phyloP scores from a whole-genome alignment of 805 yeast species.

The Zygoascus bituminiphila region DNA sequence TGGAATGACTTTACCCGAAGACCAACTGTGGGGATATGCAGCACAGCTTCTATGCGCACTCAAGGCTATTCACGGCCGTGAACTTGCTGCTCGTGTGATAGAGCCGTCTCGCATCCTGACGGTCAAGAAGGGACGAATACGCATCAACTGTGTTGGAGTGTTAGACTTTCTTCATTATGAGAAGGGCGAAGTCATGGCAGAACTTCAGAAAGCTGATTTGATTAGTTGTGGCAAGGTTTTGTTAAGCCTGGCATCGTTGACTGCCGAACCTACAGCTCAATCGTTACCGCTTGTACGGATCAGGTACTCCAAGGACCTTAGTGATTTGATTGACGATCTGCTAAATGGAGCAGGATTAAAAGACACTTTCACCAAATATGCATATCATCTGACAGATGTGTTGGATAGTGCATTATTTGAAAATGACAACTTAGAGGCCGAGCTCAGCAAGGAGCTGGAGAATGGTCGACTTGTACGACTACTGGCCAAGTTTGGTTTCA shows the following conservation, averaged over 20 bases:
- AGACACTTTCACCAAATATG: background rate
- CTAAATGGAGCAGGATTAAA: background rate
- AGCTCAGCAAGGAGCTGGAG: conserved; percentile 65
- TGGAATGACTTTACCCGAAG: conserved; percentile 45
- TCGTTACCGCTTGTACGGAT: conserved; percentile 19
- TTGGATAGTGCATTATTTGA: conserved; percentile 17
- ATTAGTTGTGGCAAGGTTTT: conserved; percentile 51
- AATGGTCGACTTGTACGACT: conserved; percentile 81
- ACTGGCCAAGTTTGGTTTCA: conserved; percentile 69
- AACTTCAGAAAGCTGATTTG: conserved; percentile 49
- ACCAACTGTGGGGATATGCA: conserved; percentile 64
- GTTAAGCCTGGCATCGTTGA: conserved; percentile 39
- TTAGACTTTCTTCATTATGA: conserved; percentile 50
- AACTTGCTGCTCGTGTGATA: conserved; percentile 53
- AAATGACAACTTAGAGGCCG: conserved; percentile 25
- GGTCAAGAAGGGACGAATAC: conserved; percentile 61
- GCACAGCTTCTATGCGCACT: conserved; percentile 69
- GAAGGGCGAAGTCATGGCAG: conserved; percentile 16
- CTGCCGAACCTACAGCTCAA: conserved; percentile 8
- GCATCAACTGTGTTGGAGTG: conserved; percentile 64
- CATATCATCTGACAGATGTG: conserved; percentile 12
- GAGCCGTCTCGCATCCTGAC: conserved; percentile 64
- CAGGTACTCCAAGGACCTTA: conserved; percentile 19
- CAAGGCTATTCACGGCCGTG: conserved; percentile 54
- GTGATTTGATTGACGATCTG: conserved; percentile 17